Percentiles rank a stretch among this genome's conserved stretches.
Conservation (phyloP, 2,329 filamentous ascomycete species). For the Diaporthe capsici region DNA sequence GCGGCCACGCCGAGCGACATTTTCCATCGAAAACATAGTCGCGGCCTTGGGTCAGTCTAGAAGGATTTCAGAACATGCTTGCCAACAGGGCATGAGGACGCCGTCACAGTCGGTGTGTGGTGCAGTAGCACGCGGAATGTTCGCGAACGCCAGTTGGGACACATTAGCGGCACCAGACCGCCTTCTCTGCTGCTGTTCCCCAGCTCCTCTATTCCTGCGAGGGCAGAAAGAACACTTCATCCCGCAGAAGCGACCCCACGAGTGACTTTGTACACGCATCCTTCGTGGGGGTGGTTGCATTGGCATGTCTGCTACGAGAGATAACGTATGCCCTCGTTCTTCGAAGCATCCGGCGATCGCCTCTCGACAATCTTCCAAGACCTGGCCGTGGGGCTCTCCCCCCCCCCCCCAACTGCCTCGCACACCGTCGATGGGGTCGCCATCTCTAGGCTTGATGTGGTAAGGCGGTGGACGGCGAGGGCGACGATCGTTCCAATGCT, state of each 20-base stretch:
- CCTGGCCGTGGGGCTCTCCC: conserved; percentile 15
- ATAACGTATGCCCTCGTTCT: conserved; percentile 25
- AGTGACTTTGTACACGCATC: conserved; percentile 27
- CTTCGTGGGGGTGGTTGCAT: conserved; percentile 35
- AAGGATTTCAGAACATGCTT: conserved; percentile 24
- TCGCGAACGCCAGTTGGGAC: conserved; percentile 26
- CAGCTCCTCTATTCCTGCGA: conserved; percentile 31
- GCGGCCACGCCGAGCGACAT: conserved; percentile 38
- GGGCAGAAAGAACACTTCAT: conserved; percentile 31
- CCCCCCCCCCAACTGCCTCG: conserved; percentile 25
- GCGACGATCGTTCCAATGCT: conserved; percentile 20
- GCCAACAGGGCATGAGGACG: conserved; percentile 8
- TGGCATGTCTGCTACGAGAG: conserved; percentile 22
- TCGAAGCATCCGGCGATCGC: conserved; percentile 33
- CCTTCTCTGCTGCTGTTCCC: conserved; percentile 18
- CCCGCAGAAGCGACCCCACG: conserved; percentile 33
- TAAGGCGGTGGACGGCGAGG: conserved; percentile 23
- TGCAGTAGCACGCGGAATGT: conserved; percentile 15
- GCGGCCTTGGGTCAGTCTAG: conserved; percentile 1
- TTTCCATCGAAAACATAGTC: conserved; percentile 1
- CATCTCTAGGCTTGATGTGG: conserved; percentile 26
- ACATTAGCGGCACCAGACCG: conserved; percentile 35
- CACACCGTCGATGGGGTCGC: conserved; percentile 33
- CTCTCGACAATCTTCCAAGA: conserved; percentile 30
- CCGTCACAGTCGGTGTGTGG: conserved; percentile 20